These are phyloP conservation scores for Astragalus membranaceus DNA, from an alignment of 306 rosid species.

Conservation along the genomic window DNA sequence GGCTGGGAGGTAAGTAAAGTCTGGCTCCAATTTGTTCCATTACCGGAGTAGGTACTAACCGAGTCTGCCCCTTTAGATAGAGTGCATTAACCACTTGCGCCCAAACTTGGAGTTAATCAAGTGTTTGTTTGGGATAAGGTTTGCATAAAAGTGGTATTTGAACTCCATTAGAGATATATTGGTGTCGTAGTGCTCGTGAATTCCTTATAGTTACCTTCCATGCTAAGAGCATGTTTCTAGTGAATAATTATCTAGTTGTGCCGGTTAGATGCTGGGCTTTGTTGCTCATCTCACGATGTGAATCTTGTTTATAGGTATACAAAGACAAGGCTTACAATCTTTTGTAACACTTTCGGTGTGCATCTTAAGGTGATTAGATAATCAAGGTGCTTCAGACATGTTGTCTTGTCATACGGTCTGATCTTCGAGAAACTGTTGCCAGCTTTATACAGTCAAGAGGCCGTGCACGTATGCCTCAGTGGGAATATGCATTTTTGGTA, in stretches of 20 bases:
- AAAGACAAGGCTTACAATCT: constrained; percentile 44
- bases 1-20: too few species aligned
- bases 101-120: too few species aligned
- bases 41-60: too few species aligned
- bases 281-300: constrained; percentile 5
- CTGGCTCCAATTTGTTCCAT: too few species aligned
- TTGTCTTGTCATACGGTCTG: constrained; percentile 87
- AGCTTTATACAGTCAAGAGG: constrained; percentile 99
- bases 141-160: not conserved
- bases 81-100: too few species aligned
- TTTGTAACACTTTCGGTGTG: constrained; percentile 43
- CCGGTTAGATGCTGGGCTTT: not conserved
- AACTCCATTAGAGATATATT: constrained; percentile 1
- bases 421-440: constrained; percentile 95
- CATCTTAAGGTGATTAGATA: constrained; percentile 20
- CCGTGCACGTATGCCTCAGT: constrained; percentile 89
- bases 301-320: constrained; percentile 53
- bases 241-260: constrained; percentile 6
- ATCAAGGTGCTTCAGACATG: constrained; percentile 69
- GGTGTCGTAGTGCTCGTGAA: not conserved
- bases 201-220: not conserved
- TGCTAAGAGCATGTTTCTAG: constrained; percentile 2
- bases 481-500: constrained; percentile 85
- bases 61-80: too few species aligned
- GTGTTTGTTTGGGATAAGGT: not conserved